Conservation (phyloP, 495 filamentous ascomycete genomes). For the Geoglossum glabrum region DNA sequence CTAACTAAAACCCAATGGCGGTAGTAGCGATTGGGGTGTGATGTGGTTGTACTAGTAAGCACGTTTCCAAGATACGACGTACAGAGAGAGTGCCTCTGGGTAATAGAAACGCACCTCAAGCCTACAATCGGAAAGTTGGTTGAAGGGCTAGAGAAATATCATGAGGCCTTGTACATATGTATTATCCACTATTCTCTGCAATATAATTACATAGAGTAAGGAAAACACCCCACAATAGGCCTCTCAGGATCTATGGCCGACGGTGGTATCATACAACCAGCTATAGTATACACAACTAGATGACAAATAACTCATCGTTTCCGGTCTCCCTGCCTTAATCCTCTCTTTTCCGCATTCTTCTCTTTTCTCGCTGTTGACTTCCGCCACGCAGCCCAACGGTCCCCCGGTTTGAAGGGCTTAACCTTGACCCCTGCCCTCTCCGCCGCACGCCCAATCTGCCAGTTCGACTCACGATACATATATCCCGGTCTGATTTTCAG, state of each 20-base stretch:
- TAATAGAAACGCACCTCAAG: no score
- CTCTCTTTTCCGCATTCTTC: conserved; percentile 2
- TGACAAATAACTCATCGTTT: background rate
- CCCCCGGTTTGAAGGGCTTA: conserved; percentile 2
- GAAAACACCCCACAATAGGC: background rate
- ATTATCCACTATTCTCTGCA: no score
- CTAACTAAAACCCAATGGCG: no score
- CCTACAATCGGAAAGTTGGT: no score
- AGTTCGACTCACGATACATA: conserved; percentile 69
- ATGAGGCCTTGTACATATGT: no score
- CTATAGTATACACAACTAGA: background rate
- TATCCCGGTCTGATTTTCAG: conserved; percentile 44
- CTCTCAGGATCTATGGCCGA: background rate
- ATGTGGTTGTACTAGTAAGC: no score
- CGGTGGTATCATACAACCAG: background rate
- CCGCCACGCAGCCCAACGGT: conserved; percentile 5
- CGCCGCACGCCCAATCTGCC: conserved; percentile 44
- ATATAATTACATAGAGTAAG: no score
- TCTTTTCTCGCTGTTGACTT: conserved; percentile 4
- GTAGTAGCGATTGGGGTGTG: no score
- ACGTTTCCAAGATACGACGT: no score
- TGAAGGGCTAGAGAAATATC: no score
- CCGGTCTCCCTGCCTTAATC: background rate
- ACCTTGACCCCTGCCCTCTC: conserved; percentile 4
- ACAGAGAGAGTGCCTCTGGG: no score